These are phyloP conservation scores for Rhodotorula sp. DNA, from an alignment of 1,284 basidiomycete genomes.

Conservation along the genomic window DNA sequence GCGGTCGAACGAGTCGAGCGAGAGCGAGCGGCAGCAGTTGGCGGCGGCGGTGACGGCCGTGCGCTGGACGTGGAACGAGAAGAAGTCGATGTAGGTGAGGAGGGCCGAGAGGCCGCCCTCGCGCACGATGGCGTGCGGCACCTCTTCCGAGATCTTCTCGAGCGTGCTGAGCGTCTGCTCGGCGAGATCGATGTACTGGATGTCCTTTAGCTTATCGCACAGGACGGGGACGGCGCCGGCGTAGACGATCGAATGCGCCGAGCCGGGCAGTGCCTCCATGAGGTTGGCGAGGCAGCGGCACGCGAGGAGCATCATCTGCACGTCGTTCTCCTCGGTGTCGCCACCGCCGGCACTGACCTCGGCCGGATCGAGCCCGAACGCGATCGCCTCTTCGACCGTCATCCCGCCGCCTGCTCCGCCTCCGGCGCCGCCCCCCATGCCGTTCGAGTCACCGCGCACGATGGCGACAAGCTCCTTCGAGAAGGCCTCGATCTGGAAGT, in stretches of 20 bases:
- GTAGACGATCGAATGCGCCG: constrained; percentile 90
- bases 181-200: constrained; percentile 92
- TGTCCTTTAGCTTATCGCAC: constrained; percentile 92
- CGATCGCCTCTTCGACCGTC: constrained; percentile 53
- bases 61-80: constrained; percentile 92
- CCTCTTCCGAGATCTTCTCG: constrained; percentile 95
- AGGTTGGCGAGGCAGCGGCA: constrained; percentile 93
- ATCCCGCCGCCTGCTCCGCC: constrained; percentile 55
- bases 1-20: constrained; percentile 80
- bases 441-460: constrained; percentile 68
- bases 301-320: constrained; percentile 73
- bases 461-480: constrained; percentile 90
- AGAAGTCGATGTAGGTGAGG: constrained; percentile 92
- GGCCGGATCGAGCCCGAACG: constrained; percentile 50
- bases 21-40: constrained; percentile 89
- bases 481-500: constrained; percentile 88
- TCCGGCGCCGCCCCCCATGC: constrained; percentile 32
- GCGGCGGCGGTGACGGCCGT: constrained; percentile 94
- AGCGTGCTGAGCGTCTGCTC: constrained; percentile 94
- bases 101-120: constrained; percentile 88
- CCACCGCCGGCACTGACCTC: constrained; percentile 21
- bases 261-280: constrained; percentile 93
- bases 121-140: constrained; percentile 87
- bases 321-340: constrained; percentile 38
- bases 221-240: constrained; percentile 91